Evolutionary conservation across 2,329 filamentous ascomycete species (phyloP), one percentile per base, ranked within the genome.

Genomic region (Elsinoe perseae): DNA sequence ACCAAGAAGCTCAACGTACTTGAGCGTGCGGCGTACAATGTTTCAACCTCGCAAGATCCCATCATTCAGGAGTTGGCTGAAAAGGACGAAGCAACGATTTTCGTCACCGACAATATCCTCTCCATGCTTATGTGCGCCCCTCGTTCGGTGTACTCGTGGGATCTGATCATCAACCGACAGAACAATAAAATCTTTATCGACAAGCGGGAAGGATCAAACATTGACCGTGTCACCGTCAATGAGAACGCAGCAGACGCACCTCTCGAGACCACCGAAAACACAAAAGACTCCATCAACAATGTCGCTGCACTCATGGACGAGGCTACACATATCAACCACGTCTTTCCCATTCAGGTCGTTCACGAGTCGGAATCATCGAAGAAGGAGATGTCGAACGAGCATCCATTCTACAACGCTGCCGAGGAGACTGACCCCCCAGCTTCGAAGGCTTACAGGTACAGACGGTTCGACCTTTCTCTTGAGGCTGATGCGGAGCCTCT

Each of bases 101-200:
- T 97, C 69, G 90, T 93, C 61, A 96, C 93, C 43, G 91, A 96
- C 73, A 95, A 86, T 75, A 91, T 98, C 66, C 83, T 98, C 59
- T 97, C 92, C 63, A 97, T 96, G 90, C 85, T 98, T 66, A 98
- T 98, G 93, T 98, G 93, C 75, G 85, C 93, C 53, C 88, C 93
- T 58, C 89, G 95, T 67, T 95, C 89, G 57, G 89, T 98, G 61
- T 97, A 97, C 79, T 91, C 91, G 42, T 98, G 93, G 93, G 93
- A 98, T 73, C 85, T 98, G 66, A 86, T 98, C 69, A 95, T 98
- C 68, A 79, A 89, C 61, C 85, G 88, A 72, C 89, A 95, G 72
- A 89, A 87, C 72, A 88, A 91, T 83, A 96, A 96, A 82, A 84
- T 98, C 73, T 98, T 90, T 83, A 84, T 98, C 63, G 93, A 98